A percentile compares a stretch with the other conserved stretches of the same genome.
Conservation (phyloP, 495 filamentous ascomycete species). For the Daldinia concentrica region DNA sequence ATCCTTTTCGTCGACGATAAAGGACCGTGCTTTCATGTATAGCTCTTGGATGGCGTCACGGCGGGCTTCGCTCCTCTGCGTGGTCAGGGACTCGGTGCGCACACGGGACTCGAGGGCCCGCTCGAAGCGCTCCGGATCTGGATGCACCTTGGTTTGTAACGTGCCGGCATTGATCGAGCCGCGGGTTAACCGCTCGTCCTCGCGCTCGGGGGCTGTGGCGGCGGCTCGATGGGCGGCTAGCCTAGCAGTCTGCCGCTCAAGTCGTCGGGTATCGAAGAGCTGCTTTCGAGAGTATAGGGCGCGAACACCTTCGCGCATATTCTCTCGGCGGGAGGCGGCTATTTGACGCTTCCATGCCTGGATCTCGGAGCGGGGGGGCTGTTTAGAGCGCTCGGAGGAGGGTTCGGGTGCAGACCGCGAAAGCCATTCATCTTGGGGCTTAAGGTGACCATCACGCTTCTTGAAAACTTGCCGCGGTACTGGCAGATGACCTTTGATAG, state of each 20-base stretch:
- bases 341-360: conserved; percentile 48
- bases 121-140: conserved; percentile 50
- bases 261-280: conserved; percentile 21
- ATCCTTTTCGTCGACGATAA: conserved; percentile 57
- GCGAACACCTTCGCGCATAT: conserved; percentile 49
- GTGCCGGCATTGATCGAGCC: conserved; percentile 48
- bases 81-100: conserved; percentile 33
- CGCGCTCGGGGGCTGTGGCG: conserved; percentile 50
- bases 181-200: conserved; percentile 57
- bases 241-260: conserved; percentile 20
- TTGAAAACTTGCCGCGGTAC: conserved; percentile 56
- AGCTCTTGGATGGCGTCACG: conserved; percentile 57
- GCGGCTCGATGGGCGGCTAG: conserved; percentile 41
- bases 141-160: conserved; percentile 40
- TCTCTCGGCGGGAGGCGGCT: conserved; percentile 50
- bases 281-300: conserved; percentile 54
- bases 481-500: conserved; percentile 56
- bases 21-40: conserved; percentile 57
- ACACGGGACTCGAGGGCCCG: conserved; percentile 38
- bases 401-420: conserved; percentile 41
- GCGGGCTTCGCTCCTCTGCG: conserved; percentile 50
- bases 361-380: conserved; percentile 42
- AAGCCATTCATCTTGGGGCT: conserved; percentile 47
- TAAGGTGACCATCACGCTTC: conserved; percentile 47
- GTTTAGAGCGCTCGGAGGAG: conserved; percentile 31